Evolutionary conservation across 2,329 filamentous ascomycete genomes (phyloP), one percentile per base, ranked within the genome.

Genomic region (Remersonia thermophila): DNA sequence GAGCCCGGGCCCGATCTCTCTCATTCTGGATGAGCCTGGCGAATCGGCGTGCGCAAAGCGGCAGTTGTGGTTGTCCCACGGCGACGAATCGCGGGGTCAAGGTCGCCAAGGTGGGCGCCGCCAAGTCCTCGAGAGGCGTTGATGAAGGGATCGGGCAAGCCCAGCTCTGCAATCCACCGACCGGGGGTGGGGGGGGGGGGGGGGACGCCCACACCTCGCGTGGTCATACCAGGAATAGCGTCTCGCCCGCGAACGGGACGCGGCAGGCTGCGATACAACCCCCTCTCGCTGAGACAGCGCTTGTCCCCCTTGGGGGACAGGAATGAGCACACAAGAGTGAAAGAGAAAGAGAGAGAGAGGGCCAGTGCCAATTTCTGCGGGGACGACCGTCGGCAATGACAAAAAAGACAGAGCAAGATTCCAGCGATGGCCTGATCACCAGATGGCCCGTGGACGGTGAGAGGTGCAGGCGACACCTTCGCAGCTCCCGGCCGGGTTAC

Each of bases 341-440:
- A 23, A 5, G 9, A 23, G 20, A 23, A 23, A 9, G 20, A 5
- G 5, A 23, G 9, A 23, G 20, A 6, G 20, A 9, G 20, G 9
- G 5, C 9, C 9, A 9, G 9, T 5, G 20, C 20, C 20, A 9
- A 23, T 23, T 5, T 6, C 20, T 5, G 20, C 20, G 9, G 20
- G 9, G 9, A 6, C 5, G 20, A 44, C 36, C 13, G 16, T n/a
- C n/a, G n/a, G n/a, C n/a, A n/a, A n/a, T n/a, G n/a, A n/a, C n/a
- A 12, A 23, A 25, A 16, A 41, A 14, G 10, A 13, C 20, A 32
- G 10, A 25, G 18, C 27, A 12, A 18, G 15, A 14, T 32, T 35
- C 32, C n/a, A 15, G 18, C 14, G 35, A 33, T 42, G 43, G 33
- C 40, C 45, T 30, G 39, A 47, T 47, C 45, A 47, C 44, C 38